phyloP scores from a whole-genome alignment of 192 early-diverging fungal species.

The Backusella luteola region DNA sequence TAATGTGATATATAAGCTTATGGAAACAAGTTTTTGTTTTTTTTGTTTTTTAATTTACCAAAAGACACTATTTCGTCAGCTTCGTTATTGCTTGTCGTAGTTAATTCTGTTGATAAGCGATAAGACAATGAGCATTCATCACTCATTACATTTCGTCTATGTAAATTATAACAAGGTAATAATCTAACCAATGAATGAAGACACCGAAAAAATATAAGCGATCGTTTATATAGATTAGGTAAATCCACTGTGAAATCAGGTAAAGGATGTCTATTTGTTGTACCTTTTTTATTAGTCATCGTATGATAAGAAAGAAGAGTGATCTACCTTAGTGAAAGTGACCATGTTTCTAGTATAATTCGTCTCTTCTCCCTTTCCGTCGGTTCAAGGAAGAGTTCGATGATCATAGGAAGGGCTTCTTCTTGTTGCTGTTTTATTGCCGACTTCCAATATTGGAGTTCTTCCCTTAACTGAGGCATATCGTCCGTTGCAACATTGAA shows the following conservation, averaged over 20 bases:
- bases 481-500: constrained; percentile 86
- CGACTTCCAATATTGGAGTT: constrained; percentile 76
- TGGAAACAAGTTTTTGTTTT: constrained; percentile 9
- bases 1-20: neutral
- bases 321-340: constrained; percentile 68
- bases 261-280: constrained; percentile 42
- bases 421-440: constrained; percentile 41
- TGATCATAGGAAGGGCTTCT: constrained; percentile 66
- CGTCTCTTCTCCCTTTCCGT: constrained; percentile 40
- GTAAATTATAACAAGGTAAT: constrained; percentile 68
- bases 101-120: constrained; percentile 45
- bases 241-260: constrained; percentile 69
- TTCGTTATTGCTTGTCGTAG: constrained; percentile 63
- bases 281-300: neutral
- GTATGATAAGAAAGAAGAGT: neutral
- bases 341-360: constrained; percentile 88
- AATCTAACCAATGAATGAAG: constrained; percentile 77
- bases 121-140: constrained; percentile 60
- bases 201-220: constrained; percentile 86
- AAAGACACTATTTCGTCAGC: neutral
- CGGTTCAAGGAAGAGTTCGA: constrained; percentile 83
- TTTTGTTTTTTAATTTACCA: constrained; percentile 31
- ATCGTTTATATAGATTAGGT: constrained; percentile 86
- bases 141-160: constrained; percentile 41
- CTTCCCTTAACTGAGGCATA: constrained; percentile 67